Conservation (phyloP, 495 filamentous ascomycete genomes). For the Neurospora pannonica region DNA sequence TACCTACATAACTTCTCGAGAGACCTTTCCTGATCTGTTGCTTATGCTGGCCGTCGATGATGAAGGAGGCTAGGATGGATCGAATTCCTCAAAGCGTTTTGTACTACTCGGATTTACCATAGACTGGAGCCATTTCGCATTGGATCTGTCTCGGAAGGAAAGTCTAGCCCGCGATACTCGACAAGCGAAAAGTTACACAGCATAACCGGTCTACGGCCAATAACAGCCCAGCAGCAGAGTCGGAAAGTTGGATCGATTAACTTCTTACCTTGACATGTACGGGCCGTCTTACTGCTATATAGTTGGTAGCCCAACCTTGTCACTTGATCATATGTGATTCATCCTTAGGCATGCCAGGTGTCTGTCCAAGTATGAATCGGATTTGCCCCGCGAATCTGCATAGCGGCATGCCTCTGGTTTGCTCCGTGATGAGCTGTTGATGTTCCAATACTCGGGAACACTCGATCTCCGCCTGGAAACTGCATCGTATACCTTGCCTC, state of each 20-base stretch:
- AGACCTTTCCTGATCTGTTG: neutral
- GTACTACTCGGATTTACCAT: neutral
- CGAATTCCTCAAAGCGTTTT: neutral
- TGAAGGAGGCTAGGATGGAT: neutral
- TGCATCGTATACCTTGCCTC: neutral
- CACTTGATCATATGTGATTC: neutral
- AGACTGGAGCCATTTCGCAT: neutral
- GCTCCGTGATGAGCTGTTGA: neutral
- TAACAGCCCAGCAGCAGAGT: neutral
- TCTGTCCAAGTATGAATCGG: neutral
- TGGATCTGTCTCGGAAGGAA: neutral
- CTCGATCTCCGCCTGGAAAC: neutral
- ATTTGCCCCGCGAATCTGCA: neutral
- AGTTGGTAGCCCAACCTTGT: neutral
- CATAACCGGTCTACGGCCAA: neutral
- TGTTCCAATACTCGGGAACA: neutral
- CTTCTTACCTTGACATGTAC: neutral
- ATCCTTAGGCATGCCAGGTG: neutral
- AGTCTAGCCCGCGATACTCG: neutral
- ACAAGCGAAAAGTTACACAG: neutral
- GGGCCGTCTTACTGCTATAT: neutral
- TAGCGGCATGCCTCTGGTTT: neutral
- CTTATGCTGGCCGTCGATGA: neutral
- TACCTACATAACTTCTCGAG: neutral
- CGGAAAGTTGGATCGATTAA: neutral